Conservation (phyloP, 768 basidiomycete genomes). For the Lactifluus volemus region DNA sequence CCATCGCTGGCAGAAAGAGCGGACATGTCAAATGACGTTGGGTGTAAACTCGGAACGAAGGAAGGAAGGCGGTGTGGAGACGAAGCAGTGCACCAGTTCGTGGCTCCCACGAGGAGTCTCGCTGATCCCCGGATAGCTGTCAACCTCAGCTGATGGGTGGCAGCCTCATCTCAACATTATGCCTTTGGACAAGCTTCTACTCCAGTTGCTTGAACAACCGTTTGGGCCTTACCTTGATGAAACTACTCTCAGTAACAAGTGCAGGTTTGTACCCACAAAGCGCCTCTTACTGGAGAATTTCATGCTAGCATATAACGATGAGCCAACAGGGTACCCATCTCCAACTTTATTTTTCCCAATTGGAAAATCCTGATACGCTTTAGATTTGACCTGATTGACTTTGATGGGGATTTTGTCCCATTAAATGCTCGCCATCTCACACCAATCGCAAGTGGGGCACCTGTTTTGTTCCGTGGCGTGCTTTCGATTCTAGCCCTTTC, state of each 20-base stretch:
- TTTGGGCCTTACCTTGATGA: slow-evolving; percentile 30
- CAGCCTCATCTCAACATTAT: neutral
- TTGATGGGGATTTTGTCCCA: neutral
- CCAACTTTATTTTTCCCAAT: neutral
- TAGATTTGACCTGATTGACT: slow-evolving; percentile 14
- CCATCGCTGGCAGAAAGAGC: slow-evolving; percentile 19
- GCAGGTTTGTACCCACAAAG: slow-evolving; percentile 6
- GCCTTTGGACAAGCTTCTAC: neutral
- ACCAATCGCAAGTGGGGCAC: neutral
- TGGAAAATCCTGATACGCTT: neutral
- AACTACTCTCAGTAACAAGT: slow-evolving; percentile 22
- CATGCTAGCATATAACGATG: neutral
- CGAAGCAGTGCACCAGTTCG: neutral
- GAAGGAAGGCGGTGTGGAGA: neutral
- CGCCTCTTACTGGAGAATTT: slow-evolving; percentile 4
- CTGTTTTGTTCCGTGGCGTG: slow-evolving; percentile 43
- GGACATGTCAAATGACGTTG: slow-evolving; percentile 18
- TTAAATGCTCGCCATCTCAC: neutral
- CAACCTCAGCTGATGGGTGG: too few relatives aligned
- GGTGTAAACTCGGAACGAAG: neutral
- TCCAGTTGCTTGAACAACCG: slow-evolving; percentile 19
- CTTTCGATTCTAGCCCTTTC: slow-evolving; percentile 36
- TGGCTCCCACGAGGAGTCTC: neutral
- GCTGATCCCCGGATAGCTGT: neutral
- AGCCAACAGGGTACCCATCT: slow-evolving; percentile 10